Percentiles rank a stretch among this genome's conserved stretches.
phyloP scores from a whole-genome alignment of 2,329 filamentous ascomycete genomes.

The Alternaria panax region DNA sequence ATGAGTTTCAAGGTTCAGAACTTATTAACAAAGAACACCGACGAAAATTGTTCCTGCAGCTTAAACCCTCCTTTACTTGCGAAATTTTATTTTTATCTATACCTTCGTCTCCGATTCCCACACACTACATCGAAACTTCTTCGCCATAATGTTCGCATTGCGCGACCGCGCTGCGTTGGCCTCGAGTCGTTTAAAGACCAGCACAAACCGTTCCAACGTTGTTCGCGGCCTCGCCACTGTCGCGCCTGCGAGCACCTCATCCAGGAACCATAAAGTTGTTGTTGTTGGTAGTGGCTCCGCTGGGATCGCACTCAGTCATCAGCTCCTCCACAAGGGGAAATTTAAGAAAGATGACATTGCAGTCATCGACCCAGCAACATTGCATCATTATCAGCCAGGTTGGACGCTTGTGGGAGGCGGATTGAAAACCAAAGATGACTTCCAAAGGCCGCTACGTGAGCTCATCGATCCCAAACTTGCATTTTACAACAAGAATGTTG shows the following conservation, averaged over 20 bases:
- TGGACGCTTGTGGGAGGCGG: constrained; percentile 74
- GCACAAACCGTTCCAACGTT: neutral
- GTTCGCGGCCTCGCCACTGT: constrained; percentile 30
- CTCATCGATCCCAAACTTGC: constrained; percentile 66
- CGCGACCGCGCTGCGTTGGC: too few species aligned
- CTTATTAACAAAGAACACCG: too few species aligned
- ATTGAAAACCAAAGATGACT: constrained; percentile 66
- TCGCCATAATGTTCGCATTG: too few species aligned
- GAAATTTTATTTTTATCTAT: too few species aligned
- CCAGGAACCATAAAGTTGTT: constrained; percentile 67
- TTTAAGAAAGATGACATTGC: constrained; percentile 68
- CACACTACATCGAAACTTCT: too few species aligned
- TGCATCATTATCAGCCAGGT: constrained; percentile 73
- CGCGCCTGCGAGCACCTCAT: constrained; percentile 33
- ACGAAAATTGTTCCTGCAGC: too few species aligned
- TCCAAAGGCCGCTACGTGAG: constrained; percentile 59
- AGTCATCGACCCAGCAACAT: constrained; percentile 67
- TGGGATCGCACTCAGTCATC: constrained; percentile 70
- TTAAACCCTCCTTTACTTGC: too few species aligned
- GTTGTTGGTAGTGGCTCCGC: constrained; percentile 72
- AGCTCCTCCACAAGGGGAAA: constrained; percentile 66
- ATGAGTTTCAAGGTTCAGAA: too few species aligned
- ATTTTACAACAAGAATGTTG: constrained; percentile 64
- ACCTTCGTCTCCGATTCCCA: too few species aligned
- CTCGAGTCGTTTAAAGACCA: too few species aligned